These are phyloP conservation scores for Trametes versicolor DNA, from an alignment of 1,284 basidiomycete species.

Conservation along the genomic window DNA sequence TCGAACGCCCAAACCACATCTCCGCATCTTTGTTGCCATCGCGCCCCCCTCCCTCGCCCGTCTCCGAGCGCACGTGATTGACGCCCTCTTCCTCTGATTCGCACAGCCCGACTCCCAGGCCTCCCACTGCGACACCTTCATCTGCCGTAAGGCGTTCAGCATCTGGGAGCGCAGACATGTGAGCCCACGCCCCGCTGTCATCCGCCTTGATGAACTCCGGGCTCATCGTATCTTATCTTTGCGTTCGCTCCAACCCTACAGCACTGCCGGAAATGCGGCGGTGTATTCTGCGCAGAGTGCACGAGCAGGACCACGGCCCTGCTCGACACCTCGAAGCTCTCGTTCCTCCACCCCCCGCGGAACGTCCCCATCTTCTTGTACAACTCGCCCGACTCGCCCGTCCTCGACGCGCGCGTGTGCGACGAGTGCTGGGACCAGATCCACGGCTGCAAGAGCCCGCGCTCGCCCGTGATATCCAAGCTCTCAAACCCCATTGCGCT, in stretches of 20 bases:
- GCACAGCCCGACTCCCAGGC: slow-evolving; percentile 68
- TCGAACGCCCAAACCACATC: slow-evolving; percentile 9
- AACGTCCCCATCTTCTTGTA: slow-evolving; percentile 64
- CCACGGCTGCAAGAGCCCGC: slow-evolving; percentile 55
- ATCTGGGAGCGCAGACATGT: slow-evolving; percentile 79
- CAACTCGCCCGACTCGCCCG: slow-evolving; percentile 64
- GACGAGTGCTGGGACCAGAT: slow-evolving; percentile 79
- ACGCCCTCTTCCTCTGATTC: slow-evolving; percentile 31
- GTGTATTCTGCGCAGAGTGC: slow-evolving; percentile 74
- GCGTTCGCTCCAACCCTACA: slow-evolving; percentile 38
- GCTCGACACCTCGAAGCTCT: slow-evolving; percentile 72
- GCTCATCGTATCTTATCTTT: slow-evolving; percentile 39
- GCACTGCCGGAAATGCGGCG: slow-evolving; percentile 86
- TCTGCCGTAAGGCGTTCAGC: slow-evolving; percentile 69
- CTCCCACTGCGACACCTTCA: slow-evolving; percentile 73
- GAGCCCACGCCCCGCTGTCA: slow-evolving; percentile 43
- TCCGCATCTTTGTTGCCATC: slow-evolving; percentile 23
- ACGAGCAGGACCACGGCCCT: slow-evolving; percentile 64
- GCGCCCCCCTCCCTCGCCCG: slow-evolving; percentile 2
- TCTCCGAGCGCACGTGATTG: slow-evolving; percentile 36
- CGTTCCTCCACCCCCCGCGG: slow-evolving; percentile 74
- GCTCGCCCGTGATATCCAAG: slow-evolving; percentile 44
- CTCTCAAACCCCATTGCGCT: slow-evolving; percentile 54
- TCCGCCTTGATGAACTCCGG: slow-evolving; percentile 27
- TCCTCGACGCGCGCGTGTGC: slow-evolving; percentile 65